Evolutionary conservation across 805 yeast species (phyloP).

Genomic region (Starmerella stigmatis): DNA sequence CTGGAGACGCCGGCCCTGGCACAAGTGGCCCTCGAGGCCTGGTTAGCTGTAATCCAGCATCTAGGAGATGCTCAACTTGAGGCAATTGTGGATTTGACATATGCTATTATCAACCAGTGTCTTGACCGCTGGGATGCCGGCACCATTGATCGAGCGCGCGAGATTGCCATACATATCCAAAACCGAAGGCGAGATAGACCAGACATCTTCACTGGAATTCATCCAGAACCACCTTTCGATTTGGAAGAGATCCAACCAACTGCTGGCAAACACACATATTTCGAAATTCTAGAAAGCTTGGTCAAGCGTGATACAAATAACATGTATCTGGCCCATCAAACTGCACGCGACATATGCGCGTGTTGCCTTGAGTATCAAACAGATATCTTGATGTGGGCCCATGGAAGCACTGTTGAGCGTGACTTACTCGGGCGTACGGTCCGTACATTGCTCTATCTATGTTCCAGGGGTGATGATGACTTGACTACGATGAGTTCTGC

Average conservation of each 20-base stretch:
- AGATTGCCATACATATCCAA: constrained; percentile 7
- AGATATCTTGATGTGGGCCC: constrained; percentile 14
- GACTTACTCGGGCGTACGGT: constrained; percentile 23
- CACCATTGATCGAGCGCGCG: constrained; percentile 23
- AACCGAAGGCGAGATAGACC: background rate
- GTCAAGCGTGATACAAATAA: constrained; percentile 20
- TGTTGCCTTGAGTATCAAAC: constrained; percentile 15
- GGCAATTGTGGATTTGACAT: constrained; percentile 53
- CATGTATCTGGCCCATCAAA: constrained; percentile 20
- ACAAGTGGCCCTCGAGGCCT: constrained; percentile 51
- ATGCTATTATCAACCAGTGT: constrained; percentile 57
- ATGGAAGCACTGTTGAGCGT: constrained; percentile 12
- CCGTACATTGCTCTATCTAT: constrained; percentile 27
- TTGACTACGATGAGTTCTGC: constrained; percentile 54
- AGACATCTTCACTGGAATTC: constrained; percentile 1
- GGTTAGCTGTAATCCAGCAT: constrained; percentile 51
- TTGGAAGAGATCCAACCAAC: background rate
- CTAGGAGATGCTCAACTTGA: constrained; percentile 42
- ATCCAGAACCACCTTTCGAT: constrained; percentile 11
- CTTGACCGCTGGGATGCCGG: constrained; percentile 43
- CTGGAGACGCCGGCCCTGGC: constrained; percentile 54
- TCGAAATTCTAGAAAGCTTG: constrained; percentile 16
- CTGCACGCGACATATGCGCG: constrained; percentile 20
- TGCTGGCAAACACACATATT: constrained; percentile 3
- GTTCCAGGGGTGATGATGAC: constrained; percentile 23